Evolutionary conservation across 129 eudicot genomes (phyloP).

Genomic region (Saussurea involucrata): DNA sequence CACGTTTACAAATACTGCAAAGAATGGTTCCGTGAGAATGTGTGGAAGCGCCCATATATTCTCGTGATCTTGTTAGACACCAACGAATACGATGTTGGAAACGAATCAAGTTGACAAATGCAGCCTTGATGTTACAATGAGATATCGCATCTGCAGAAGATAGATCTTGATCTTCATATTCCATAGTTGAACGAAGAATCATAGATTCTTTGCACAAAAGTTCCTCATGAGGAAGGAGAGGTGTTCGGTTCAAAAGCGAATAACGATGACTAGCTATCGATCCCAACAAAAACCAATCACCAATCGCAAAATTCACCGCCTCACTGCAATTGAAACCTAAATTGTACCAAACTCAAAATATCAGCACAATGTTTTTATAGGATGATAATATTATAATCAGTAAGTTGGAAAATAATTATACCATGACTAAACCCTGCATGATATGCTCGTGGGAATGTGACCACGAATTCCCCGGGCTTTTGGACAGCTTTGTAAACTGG

Average conservation of each 20-base stretch:
- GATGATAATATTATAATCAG: too few species aligned
- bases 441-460: conserved; percentile 94
- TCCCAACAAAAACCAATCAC: conserved; percentile 93
- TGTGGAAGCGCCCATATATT: conserved; percentile 44
- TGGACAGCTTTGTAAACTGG: conserved; percentile 97
- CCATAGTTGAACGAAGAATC: conserved; percentile 46
- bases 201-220: conserved; percentile 96
- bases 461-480: conserved; percentile 88
- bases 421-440: conserved; percentile 99
- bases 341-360: background rate
- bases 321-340: conserved; percentile 96
- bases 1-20: conserved; percentile 91
- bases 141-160: conserved; percentile 42
- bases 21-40: conserved; percentile 81
- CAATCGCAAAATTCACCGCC: conserved; percentile 93
- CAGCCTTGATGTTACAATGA: conserved; percentile 50
- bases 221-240: conserved; percentile 92
- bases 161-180: conserved; percentile 43
- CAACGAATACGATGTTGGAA: conserved; percentile 89
- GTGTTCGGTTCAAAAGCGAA: conserved; percentile 73
- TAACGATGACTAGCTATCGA: conserved; percentile 88
- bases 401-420: conserved; percentile 26
- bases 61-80: conserved; percentile 55
- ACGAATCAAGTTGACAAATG: conserved; percentile 67
- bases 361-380: background rate